phyloP scores from a whole-genome alignment of 176 grass and related monocot genomes.

The Puya raimondii region DNA sequence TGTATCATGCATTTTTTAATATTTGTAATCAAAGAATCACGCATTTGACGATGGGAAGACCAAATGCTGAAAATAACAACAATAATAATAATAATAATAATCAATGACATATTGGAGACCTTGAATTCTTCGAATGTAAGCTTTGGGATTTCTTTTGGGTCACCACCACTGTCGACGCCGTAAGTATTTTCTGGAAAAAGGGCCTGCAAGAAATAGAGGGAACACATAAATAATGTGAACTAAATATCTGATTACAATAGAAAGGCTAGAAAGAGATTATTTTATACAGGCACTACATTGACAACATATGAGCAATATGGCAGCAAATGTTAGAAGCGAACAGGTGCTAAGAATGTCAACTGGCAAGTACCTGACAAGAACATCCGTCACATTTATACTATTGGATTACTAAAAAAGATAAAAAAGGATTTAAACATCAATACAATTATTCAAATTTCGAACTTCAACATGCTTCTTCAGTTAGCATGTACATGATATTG shows the following conservation, averaged over 20 bases:
- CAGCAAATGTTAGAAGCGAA: not conserved
- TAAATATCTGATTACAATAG: not conserved
- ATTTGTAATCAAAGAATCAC: no score
- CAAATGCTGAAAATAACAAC: no score
- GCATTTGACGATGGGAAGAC: not conserved
- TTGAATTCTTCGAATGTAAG: slow-evolving; percentile 99
- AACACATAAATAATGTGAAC: not conserved
- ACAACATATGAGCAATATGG: no score
- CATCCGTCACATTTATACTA: not conserved
- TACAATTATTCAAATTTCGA: no score
- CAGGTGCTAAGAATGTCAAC: not conserved
- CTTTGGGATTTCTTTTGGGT: slow-evolving; percentile 92
- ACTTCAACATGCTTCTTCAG: no score
- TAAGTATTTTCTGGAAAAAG: slow-evolving; percentile 93
- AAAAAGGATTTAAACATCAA: no score
- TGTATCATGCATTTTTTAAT: no score
- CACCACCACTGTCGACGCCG: slow-evolving; percentile 93
- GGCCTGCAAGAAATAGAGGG: slow-evolving; percentile 34
- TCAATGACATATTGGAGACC: slow-evolving; percentile 40
- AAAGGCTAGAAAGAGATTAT: no score
- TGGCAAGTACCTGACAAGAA: not conserved
- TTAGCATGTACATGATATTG: no score
- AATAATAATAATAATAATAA: no score
- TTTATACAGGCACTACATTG: no score
- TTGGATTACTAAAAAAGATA: not conserved